Conservation (phyloP, 2,329 filamentous ascomycete genomes). For the Karstenula rhodostoma region DNA sequence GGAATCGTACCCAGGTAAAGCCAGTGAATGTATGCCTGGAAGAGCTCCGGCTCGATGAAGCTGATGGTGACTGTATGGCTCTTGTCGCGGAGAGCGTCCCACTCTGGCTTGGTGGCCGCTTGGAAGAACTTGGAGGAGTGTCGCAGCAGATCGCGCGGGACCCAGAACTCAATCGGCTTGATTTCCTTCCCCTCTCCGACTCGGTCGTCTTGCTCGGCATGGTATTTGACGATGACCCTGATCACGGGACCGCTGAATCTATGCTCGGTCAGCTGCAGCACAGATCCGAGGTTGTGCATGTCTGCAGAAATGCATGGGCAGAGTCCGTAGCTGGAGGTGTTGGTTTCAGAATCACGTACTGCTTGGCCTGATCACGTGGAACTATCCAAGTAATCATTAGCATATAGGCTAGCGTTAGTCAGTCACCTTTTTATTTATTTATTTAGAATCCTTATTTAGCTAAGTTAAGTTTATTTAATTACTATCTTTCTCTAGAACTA, state of each 20-base stretch:
- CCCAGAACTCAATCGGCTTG: background rate
- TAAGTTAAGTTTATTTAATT: too few relatives aligned
- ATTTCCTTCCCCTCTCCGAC: background rate
- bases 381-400: too few relatives aligned
- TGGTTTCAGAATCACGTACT: too few relatives aligned
- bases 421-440: too few relatives aligned
- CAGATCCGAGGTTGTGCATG: background rate
- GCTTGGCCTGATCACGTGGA: too few relatives aligned
- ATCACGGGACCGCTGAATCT: too few relatives aligned
- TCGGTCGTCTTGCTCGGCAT: background rate
- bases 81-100: background rate
- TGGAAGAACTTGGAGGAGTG: conserved; percentile 17
- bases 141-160: background rate
- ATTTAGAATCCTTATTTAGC: too few relatives aligned
- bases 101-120: conserved; percentile 4
- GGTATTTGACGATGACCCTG: background rate
- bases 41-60: background rate
- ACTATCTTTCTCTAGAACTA: too few relatives aligned
- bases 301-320: too few relatives aligned
- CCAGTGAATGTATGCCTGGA: conserved; percentile 16
- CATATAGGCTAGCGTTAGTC: too few relatives aligned
- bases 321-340: too few relatives aligned
- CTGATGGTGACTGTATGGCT: conserved; percentile 1
- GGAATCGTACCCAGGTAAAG: background rate
- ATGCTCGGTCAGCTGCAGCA: too few relatives aligned